These are phyloP conservation scores for Leccinum barrowsii DNA, from an alignment of 768 basidiomycete genomes.

Conservation along the genomic window DNA sequence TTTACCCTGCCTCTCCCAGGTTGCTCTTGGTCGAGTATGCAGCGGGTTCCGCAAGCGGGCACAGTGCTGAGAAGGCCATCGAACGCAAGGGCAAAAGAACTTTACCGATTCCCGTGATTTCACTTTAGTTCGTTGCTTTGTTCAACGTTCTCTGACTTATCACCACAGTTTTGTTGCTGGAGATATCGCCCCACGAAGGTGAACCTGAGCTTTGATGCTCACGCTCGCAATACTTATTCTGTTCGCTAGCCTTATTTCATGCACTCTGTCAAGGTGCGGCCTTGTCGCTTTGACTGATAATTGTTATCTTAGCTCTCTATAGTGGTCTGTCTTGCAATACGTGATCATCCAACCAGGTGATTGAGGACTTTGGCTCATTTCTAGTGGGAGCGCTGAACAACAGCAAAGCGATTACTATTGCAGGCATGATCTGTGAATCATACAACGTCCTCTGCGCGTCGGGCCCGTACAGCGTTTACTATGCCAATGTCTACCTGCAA, in stretches of 20 bases:
- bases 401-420: constrained; percentile 45
- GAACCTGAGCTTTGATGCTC: neutral
- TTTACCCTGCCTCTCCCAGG: constrained; percentile 32
- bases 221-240: constrained; percentile 4
- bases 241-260: constrained; percentile 72
- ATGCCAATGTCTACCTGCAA: constrained; percentile 67
- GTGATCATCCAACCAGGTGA: constrained; percentile 63
- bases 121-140: neutral
- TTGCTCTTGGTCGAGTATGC: constrained; percentile 84
- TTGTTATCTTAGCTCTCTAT: neutral
- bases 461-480: constrained; percentile 54
- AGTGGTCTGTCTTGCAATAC: constrained; percentile 91
- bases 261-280: constrained; percentile 75
- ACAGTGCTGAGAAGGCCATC: constrained; percentile 64
- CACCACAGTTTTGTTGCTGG: constrained; percentile 69
- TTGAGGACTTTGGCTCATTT: neutral
- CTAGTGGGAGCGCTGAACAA: constrained; percentile 1
- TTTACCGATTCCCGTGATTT: constrained; percentile 64
- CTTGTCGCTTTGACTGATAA: neutral
- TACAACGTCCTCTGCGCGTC: constrained; percentile 67
- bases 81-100: constrained; percentile 73
- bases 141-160: neutral
- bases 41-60: constrained; percentile 61
- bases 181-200: constrained; percentile 81
- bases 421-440: constrained; percentile 74